Evolutionary conservation across 768 basidiomycete species (phyloP), one percentile per base, ranked within the genome.

Genomic region (Mycena alexandri): DNA sequence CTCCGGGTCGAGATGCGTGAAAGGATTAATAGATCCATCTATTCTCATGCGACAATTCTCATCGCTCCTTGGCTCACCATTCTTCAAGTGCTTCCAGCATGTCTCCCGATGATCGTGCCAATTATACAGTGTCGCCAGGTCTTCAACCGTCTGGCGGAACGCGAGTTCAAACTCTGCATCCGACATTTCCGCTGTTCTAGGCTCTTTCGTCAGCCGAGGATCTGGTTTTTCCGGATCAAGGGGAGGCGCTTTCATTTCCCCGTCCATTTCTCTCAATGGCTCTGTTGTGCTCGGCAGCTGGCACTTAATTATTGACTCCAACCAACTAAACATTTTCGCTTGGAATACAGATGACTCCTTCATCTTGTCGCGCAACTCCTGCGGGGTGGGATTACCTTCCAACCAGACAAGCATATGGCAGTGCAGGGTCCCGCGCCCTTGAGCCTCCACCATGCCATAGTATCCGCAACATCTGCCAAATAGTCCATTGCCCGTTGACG

Each of bases 81-180:
- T 25, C n/a, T 66, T 61, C 8, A 64, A 17, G 63, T 72, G 54
- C 21, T 72, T 72, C 41, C 46, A 70, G 19, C 71, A 72, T 1
- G 71, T 70, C 0, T 47, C 24, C 11, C 9, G 38, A 17, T 71
- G 70, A 0, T 29, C 53, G 22, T 71, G 63, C 70, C 62, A 69
- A 29, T 71, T 69, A 14, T 33, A 71, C 4, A 65, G 22, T 12
- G 16, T 65, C 2, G 47, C 68, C 0, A 69, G 43, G 3, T 36
- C 50, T 7, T 61, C 38, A 3, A 69, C 68, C 2, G 65, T 66
- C 70, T 71, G 0, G 72, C 25, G 34, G n/a, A 63, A 63, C 3
- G 52, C 25, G 13, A 1, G n/a, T 13, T 42, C n/a, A 22, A 63
- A 61, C 13, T 57, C 41, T 13, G 5, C 21, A 3, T 57, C 55